Percentiles rank a stretch among this genome's conserved stretches.
Conservation (phyloP, 78 protist genomes). For the Dictyostelium purpureum region DNA sequence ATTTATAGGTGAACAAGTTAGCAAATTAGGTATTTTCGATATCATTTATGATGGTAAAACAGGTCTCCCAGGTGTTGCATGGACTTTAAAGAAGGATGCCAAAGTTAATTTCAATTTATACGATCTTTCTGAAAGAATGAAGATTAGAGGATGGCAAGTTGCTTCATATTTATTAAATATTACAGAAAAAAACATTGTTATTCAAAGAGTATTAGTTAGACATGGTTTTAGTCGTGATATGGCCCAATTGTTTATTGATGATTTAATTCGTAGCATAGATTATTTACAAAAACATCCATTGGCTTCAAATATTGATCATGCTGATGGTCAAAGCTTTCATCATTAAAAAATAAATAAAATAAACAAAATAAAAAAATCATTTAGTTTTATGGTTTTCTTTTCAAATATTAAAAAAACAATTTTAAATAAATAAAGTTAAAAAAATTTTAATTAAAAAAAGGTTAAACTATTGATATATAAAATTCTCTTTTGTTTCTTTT, state of each 20-base stretch:
- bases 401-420: no score
- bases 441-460: no score
- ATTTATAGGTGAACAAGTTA: not conserved
- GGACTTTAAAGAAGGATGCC: not conserved
- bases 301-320: not conserved
- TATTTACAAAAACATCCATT: constrained; percentile 22
- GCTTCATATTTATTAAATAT: not conserved
- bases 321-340: constrained; percentile 9
- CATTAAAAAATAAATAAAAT: constrained; percentile 13
- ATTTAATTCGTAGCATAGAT: not conserved
- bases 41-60: constrained; percentile 7
- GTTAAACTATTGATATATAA: no score
- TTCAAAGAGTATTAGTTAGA: constrained; percentile 10
- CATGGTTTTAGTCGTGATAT: constrained; percentile 34
- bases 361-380: no score
- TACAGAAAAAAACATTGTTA: not conserved
- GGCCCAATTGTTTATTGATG: constrained; percentile 1
- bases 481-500: no score
- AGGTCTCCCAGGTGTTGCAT: constrained; percentile 7
- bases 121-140: constrained; percentile 23
- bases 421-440: no score
- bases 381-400: no score
- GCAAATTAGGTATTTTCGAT: constrained; percentile 4
- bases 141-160: constrained; percentile 16
- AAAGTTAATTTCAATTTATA: not conserved